These are phyloP conservation scores for Volvariella surrecta DNA, from an alignment of 1,284 basidiomycete species.

Conservation along the genomic window DNA sequence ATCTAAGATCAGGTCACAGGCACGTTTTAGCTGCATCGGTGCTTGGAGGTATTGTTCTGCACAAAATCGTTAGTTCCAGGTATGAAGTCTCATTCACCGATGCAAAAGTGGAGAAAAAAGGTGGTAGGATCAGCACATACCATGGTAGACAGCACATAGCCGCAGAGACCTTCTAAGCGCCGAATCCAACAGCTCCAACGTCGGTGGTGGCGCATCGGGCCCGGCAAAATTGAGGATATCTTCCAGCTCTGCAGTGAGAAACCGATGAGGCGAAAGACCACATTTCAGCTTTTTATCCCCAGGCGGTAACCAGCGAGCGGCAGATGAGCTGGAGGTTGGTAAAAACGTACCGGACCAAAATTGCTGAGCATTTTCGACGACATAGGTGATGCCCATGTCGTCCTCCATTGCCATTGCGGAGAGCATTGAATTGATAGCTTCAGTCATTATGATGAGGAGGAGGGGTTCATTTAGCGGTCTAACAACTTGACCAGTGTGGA, in stretches of 20 bases:
- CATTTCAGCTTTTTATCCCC: too few relatives aligned
- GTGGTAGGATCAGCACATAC: conserved; percentile 33
- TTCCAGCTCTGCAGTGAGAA: conserved; percentile 60
- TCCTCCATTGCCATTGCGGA: conserved; percentile 17
- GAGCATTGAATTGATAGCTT: too few relatives aligned
- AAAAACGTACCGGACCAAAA: conserved; percentile 75
- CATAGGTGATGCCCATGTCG: conserved; percentile 66
- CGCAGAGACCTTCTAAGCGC: conserved; percentile 70
- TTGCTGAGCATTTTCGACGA: conserved; percentile 72
- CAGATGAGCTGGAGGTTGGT: conserved; percentile 7
- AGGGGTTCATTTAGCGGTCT: too few relatives aligned
- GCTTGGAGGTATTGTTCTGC: conserved; percentile 77
- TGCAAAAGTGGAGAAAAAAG: conserved; percentile 7
- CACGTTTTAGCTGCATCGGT: conserved; percentile 74
- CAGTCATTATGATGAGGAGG: too few relatives aligned
- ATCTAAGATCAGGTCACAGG: conserved; percentile 63
- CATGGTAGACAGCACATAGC: conserved; percentile 79
- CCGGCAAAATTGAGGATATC: conserved; percentile 54
- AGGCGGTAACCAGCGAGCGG: neutral
- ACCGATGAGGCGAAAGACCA: conserved; percentile 5
- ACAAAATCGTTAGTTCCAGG: neutral
- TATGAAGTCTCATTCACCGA: neutral
- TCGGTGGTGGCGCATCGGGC: conserved; percentile 48
- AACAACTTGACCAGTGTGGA: too few relatives aligned
- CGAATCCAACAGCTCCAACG: conserved; percentile 69